phyloP scores from a whole-genome alignment of 768 basidiomycete species.

The Psilocybe subaeruginosa region DNA sequence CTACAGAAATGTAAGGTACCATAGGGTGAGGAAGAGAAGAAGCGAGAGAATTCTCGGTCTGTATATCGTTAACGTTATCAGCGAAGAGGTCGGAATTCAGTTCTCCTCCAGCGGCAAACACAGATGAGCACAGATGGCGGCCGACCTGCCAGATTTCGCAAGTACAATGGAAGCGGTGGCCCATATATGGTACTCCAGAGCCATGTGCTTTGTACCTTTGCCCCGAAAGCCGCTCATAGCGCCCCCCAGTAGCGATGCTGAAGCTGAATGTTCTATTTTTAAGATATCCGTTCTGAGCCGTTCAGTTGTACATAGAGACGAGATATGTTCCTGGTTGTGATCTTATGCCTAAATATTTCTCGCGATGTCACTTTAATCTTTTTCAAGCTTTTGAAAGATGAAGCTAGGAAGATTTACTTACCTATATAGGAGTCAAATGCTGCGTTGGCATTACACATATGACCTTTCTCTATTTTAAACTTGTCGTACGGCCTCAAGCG shows the following conservation, averaged over 20 bases:
- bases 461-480: neutral
- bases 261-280: no score
- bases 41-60: slow-evolving; percentile 1
- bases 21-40: slow-evolving; percentile 4
- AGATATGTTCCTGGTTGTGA: neutral
- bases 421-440: neutral
- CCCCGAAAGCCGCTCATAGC: neutral
- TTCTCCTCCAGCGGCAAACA: neutral
- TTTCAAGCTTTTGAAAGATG: neutral
- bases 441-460: slow-evolving; percentile 1
- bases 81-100: slow-evolving; percentile 3
- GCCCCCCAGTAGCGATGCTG: neutral
- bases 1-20: neutral
- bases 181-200: neutral
- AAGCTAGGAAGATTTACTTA: neutral
- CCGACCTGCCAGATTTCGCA: neutral
- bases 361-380: neutral
- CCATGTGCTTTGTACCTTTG: slow-evolving; percentile 3
- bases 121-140: neutral
- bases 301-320: neutral
- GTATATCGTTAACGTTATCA: neutral
- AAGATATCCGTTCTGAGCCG: no score
- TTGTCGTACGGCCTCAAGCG: neutral
- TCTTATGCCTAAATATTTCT: neutral
- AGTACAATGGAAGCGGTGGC: neutral